phyloP scores from a whole-genome alignment of 2,329 filamentous ascomycete species.

The Paramyrothecium sp. region DNA sequence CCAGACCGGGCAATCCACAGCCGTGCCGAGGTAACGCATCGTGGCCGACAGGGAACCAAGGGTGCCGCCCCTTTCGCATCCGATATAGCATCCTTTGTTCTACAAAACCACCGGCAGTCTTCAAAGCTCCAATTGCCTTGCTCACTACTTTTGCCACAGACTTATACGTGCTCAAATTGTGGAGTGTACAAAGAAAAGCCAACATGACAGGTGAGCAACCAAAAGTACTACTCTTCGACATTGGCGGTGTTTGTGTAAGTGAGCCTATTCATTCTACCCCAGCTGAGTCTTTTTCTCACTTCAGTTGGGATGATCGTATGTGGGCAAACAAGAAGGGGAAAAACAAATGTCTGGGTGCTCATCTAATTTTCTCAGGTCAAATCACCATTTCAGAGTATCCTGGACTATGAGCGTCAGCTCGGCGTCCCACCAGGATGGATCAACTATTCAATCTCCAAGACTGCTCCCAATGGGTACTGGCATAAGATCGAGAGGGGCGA shows the following conservation, averaged over 20 bases:
- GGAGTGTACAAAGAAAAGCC: neutral
- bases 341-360: neutral
- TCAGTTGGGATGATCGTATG: neutral
- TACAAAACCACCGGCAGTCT: no score
- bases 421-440: constrained; percentile 85
- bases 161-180: no score
- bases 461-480: constrained; percentile 80
- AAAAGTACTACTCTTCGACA: constrained; percentile 85
- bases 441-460: constrained; percentile 82
- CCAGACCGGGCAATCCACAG: neutral
- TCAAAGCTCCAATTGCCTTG: no score
- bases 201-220: constrained; percentile 33
- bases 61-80: neutral
- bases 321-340: no score
- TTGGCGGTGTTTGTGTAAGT: constrained; percentile 94
- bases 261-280: neutral
- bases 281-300: neutral
- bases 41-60: neutral
- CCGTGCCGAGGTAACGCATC: constrained; percentile 10
- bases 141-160: no score
- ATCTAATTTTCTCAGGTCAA: constrained; percentile 58
- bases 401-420: constrained; percentile 79
- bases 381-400: constrained; percentile 89
- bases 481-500: constrained; percentile 84
- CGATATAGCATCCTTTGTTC: no score